Evolutionary conservation across 495 filamentous ascomycete genomes (phyloP).

Genomic region (Hypomontagnella monticulosa): DNA sequence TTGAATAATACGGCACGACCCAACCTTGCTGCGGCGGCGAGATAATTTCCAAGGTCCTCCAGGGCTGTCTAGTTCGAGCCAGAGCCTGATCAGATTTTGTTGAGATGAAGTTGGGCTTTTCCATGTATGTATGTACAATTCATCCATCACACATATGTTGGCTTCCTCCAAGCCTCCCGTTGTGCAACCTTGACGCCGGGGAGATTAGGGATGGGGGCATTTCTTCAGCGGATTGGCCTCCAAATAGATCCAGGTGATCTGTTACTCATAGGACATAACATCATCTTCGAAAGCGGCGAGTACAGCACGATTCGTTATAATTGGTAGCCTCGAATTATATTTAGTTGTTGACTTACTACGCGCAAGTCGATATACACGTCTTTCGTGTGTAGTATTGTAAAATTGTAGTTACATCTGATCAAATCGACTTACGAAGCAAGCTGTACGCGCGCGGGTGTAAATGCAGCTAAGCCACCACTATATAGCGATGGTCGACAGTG

Average conservation of each 20-base stretch:
- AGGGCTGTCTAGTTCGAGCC: not conserved
- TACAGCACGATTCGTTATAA: slow-evolving; percentile 3
- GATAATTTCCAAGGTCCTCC: slow-evolving; percentile 5
- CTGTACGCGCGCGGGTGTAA: slow-evolving; percentile 22
- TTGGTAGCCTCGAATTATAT: slow-evolving; percentile 40
- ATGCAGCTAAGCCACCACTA: slow-evolving; percentile 33
- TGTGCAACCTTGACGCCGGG: slow-evolving; percentile 24
- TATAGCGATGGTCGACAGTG: not conserved
- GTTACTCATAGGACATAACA: slow-evolving; percentile 10
- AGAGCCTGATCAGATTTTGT: slow-evolving; percentile 17
- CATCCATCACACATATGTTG: slow-evolving; percentile 27
- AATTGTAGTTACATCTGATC: slow-evolving; percentile 8
- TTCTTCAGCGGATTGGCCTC: slow-evolving; percentile 18
- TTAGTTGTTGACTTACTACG: slow-evolving; percentile 6
- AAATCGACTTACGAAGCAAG: slow-evolving; percentile 21
- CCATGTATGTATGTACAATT: slow-evolving; percentile 23
- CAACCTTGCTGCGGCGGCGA: slow-evolving; percentile 3
- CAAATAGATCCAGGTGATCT: slow-evolving; percentile 27
- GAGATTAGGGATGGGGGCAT: slow-evolving; percentile 1
- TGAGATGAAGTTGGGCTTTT: slow-evolving; percentile 22
- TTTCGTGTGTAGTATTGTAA: slow-evolving; percentile 16
- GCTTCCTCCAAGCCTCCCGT: slow-evolving; percentile 21
- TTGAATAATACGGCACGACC: slow-evolving; percentile 5
- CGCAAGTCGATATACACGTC: slow-evolving; percentile 9
- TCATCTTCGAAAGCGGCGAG: slow-evolving; percentile 4